Evolutionary conservation across 352 stramenopile species (phyloP), one percentile per base, ranked within the genome.

Genomic region (Bremia lactucae): DNA sequence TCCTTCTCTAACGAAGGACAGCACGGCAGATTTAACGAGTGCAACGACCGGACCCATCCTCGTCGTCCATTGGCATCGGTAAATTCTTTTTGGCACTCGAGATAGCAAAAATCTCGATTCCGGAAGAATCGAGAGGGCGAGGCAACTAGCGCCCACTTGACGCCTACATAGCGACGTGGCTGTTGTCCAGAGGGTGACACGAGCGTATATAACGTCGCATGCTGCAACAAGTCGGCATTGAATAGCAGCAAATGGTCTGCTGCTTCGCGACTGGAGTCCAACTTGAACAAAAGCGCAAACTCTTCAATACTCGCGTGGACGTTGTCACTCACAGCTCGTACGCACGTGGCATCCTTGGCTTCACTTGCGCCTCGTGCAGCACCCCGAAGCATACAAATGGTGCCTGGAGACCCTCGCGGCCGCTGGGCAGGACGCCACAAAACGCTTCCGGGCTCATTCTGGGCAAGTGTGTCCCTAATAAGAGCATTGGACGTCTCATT

Each of bases 1-100:
- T 64, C 40, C 26, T 59, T 54, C 36, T 81, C 59, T 6, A 85
- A 47, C 7, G 65, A 59, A 23, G 69, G 72, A 41, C 65, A 77
- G 47, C 64, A 72, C 2, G 65, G 66, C 34, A 85, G 36, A 24
- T 72, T 72, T 43, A 85, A 55, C 24, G 69, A 83, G 45, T 79
- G 67, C 31, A 83, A 48, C n/a, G 52, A 62, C 8, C 68, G 37
- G 14, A 79, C 72, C 66, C 68, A 85, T 7, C 72, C 72, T 1
- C 65, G 42, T n/a, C 69, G 49, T 13, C 80, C 80, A 21, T 57
- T 43, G 0, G 65, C 46, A 39, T 90, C 78, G 3, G 51, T 68
- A 46, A 92, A 89, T 41, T 92, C 76, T 33, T 92, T 87, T 29
- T 88, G 79, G 44, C 73, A 88, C 59, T 91, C 78, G 23, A 91